Evolutionary conservation across 2,329 filamentous ascomycete genomes (phyloP), one percentile per base, ranked within the genome.

Genomic region (Venturia oleaginea): DNA sequence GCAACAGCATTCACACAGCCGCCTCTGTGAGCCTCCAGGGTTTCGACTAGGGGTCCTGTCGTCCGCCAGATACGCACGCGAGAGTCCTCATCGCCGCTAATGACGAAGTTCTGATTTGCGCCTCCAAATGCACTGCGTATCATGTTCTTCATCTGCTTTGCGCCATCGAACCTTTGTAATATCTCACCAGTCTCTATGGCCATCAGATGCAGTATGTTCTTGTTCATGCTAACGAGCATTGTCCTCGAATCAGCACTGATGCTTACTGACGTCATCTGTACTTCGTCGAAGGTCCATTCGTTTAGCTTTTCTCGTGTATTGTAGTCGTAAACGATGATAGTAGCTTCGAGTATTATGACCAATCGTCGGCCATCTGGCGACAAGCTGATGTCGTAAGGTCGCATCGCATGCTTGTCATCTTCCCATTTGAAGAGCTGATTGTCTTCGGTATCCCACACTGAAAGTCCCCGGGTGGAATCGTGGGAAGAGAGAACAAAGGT

Each of bases 51-150:
- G 6, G 83, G 80, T 6, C 91, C 91, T 42, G 89, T 88, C 74
- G 91, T 94, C 74, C 96, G 90, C 91, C 92, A 97, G 67, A 99
- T 90, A 73, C 91, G 88, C 51, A 97, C 83, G 64, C 83, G 82
- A 2, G 84, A 84, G 74, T 88, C 86, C 83, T 97, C 92, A 71
- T 92, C 96, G 13, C 94, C 94, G 71, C 90, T 93, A 34, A 95
- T 81, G 11, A 97, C 88, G 74, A 97, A 97, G 73, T 88, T 92
- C 77, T 97, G 92, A 65, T 90, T 88, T 1, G 93, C 92, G 38
- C 94, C 94, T 22, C 94, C 94, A 76, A 97, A 94, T 0, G 82
- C 80, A 70, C 87, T 90, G 61, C 93, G 84, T 66, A 99, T 95
- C 64, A 97, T 83, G 72, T 81, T 96, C 1, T 88, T 79, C 63